phyloP scores from a whole-genome alignment of 768 basidiomycete species.

The Pulveroboletus sp. region DNA sequence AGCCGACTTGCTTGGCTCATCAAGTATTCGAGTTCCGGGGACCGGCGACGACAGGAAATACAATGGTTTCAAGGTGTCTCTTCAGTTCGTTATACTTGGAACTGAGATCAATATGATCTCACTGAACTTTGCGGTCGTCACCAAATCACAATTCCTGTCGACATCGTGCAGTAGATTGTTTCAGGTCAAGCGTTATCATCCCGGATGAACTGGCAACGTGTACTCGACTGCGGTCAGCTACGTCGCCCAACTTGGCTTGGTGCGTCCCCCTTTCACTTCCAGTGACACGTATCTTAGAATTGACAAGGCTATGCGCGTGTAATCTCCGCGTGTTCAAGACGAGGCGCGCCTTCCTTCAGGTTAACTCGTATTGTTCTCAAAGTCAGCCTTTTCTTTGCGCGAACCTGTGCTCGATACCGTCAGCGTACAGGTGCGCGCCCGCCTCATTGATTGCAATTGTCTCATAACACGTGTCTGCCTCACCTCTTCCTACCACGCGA shows the following conservation, averaged over 20 bases:
- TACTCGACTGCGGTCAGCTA: neutral
- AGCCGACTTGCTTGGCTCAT: neutral
- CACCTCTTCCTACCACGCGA: slow-evolving; percentile 29
- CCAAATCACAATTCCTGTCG: neutral
- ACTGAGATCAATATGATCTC: too few species aligned
- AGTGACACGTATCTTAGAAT: slow-evolving; percentile 7
- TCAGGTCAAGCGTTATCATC: neutral
- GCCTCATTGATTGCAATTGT: slow-evolving; percentile 9
- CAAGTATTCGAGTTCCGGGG: slow-evolving; percentile 2
- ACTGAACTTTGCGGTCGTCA: neutral
- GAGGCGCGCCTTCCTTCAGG: too few species aligned
- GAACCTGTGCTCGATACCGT: slow-evolving; percentile 17
- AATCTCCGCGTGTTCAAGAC: slow-evolving; percentile 22
- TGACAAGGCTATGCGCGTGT: slow-evolving; percentile 13
- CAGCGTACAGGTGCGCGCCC: slow-evolving; percentile 9
- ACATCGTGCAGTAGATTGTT: neutral
- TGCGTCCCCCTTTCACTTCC: slow-evolving; percentile 6
- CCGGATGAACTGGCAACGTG: slow-evolving; percentile 4
- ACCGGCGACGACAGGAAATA: slow-evolving; percentile 16
- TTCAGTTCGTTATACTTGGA: neutral
- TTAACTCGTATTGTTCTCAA: slow-evolving; percentile 4
- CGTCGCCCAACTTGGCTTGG: slow-evolving; percentile 1
- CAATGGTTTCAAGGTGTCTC: neutral
- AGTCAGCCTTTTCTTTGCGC: slow-evolving; percentile 1
- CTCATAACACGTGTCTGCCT: slow-evolving; percentile 32